These are phyloP conservation scores for Batkoa obscura DNA, from an alignment of 371 early-diverging fungal species.

Conservation along the genomic window DNA sequence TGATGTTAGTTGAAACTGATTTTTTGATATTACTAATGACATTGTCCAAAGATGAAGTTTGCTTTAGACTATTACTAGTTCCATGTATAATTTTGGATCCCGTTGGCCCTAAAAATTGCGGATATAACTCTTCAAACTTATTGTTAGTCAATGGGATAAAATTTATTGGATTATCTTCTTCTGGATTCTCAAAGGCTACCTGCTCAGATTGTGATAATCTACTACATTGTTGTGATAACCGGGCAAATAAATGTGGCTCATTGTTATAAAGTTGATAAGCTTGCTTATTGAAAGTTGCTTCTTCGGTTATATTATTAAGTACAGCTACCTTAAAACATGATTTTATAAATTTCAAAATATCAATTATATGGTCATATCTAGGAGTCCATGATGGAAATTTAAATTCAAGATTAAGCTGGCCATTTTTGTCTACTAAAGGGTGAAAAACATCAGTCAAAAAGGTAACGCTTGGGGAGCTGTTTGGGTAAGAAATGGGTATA, in stretches of 20 bases:
- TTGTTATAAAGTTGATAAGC: conserved; percentile 51
- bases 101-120: neutral
- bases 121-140: conserved; percentile 9
- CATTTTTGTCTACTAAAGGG: conserved; percentile 66
- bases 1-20: neutral
- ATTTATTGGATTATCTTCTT: conserved; percentile 31
- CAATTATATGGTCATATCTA: conserved; percentile 60
- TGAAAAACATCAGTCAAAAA: conserved; percentile 87
- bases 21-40: conserved; percentile 1
- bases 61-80: neutral
- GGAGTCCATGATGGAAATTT: conserved; percentile 66
- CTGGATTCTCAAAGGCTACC: conserved; percentile 36
- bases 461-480: conserved; percentile 61
- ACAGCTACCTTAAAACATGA: conserved; percentile 62
- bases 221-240: conserved; percentile 61
- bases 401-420: conserved; percentile 41
- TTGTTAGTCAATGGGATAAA: conserved; percentile 32
- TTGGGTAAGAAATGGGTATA: conserved; percentile 75
- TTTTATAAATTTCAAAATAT: conserved; percentile 67
- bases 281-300: conserved; percentile 48
- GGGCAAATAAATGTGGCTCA: conserved; percentile 43
- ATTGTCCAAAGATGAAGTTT: neutral
- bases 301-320: conserved; percentile 42
- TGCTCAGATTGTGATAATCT: conserved; percentile 52
- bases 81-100: neutral